These are phyloP conservation scores for Hymenoscyphus scutula DNA, from an alignment of 2,329 filamentous ascomycete species.

Conservation along the genomic window DNA sequence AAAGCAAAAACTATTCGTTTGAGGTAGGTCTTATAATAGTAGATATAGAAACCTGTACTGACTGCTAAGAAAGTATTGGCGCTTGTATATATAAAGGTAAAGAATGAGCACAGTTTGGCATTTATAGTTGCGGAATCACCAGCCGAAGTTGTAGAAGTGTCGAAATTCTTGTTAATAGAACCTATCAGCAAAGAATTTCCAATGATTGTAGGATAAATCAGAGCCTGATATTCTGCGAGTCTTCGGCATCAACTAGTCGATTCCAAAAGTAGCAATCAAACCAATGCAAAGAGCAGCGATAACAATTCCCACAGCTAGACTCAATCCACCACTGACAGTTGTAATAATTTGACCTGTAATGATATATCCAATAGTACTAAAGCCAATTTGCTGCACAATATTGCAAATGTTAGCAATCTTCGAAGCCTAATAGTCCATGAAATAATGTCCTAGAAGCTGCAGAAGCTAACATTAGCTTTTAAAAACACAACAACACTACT, in stretches of 20 bases:
- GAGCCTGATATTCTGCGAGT: too few species aligned
- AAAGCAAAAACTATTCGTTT: background rate
- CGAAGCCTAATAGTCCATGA: constrained; percentile 18
- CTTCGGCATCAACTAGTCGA: background rate
- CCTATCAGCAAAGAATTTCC: background rate
- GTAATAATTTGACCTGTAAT: constrained; percentile 25
- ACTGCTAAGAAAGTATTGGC: background rate
- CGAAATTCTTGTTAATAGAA: background rate
- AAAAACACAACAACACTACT: background rate
- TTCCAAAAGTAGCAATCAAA: background rate
- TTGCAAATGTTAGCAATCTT: constrained; percentile 13
- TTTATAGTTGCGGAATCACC: background rate
- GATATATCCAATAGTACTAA: constrained; percentile 18
- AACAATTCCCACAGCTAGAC: constrained; percentile 18
- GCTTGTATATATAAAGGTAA: background rate
- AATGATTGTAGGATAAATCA: background rate
- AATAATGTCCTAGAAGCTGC: constrained; percentile 12
- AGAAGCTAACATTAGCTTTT: background rate
- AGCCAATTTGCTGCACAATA: constrained; percentile 18
- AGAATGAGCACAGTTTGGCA: background rate
- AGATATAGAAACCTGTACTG: background rate
- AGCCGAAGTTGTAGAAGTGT: background rate
- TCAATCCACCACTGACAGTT: constrained; percentile 18
- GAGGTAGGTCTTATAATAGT: background rate
- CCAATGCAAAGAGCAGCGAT: constrained; percentile 22